Base-by-base conservation (phyloP, 805 yeast species). In the Lipomyces orientalis region DNA sequence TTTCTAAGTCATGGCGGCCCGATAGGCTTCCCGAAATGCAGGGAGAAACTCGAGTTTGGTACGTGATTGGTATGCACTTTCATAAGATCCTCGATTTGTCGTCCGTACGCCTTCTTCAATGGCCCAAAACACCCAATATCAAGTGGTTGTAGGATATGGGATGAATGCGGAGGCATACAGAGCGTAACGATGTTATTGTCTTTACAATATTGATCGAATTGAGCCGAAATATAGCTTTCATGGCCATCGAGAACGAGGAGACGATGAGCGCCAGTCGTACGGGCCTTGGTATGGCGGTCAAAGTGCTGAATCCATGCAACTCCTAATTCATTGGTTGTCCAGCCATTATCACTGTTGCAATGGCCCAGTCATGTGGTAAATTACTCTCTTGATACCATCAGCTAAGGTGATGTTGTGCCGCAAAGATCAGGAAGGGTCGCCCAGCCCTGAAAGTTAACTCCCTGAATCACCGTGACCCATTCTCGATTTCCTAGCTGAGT, bases 161-260 rank as follows among this genome's bases (percentile, higher is more conserved):
- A n/a, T n/a, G n/a, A n/a, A n/a, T n/a, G n/a, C n/a, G n/a, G n/a
- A n/a, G n/a, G n/a, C n/a, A n/a, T n/a, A n/a, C n/a, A n/a, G n/a
- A n/a, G n/a, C n/a, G n/a, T n/a, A n/a, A n/a, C n/a, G n/a, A n/a
- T n/a, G n/a, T n/a, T n/a, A n/a, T n/a, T n/a, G n/a, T n/a, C n/a
- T n/a, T n/a, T n/a, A n/a, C n/a, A n/a, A n/a, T n/a, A n/a, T n/a
- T n/a, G n/a, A n/a, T n/a, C n/a, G n/a, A n/a, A n/a, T n/a, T n/a
- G n/a, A 14, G 64, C 58, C 16, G 64, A 64, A 31, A 16, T 25
- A 31, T 64, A 64, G 37, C 64, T 58, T 34, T 64, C 64, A 43
- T 60, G 66, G 46, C 66, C 58, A 39, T 64, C 65, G 54, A 64
- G 39, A n/a, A 60, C 54, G 16, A 60, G 43, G 9, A 64, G 54